These are phyloP conservation scores for Wickerhamomyces sydowiorum DNA, from an alignment of 805 yeast genomes.

Conservation along the genomic window DNA sequence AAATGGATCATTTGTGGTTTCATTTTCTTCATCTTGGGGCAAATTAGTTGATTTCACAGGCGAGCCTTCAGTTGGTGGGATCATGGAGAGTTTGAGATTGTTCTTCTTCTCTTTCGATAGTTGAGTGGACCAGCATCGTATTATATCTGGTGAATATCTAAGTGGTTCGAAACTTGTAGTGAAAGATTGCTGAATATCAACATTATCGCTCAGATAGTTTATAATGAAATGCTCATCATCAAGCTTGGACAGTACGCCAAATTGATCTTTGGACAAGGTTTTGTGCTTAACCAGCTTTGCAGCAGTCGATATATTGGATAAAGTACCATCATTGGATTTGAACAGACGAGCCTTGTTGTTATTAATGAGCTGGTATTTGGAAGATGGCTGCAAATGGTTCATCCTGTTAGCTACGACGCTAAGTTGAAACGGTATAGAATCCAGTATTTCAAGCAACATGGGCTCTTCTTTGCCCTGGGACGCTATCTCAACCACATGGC, in stretches of 20 bases:
- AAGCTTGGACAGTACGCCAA: slow-evolving; percentile 10
- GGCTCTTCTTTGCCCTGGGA: background rate
- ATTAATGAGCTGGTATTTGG: slow-evolving; percentile 7
- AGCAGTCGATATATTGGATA: background rate
- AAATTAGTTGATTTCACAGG: slow-evolving; percentile 10
- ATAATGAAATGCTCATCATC: slow-evolving; percentile 25
- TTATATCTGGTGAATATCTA: background rate
- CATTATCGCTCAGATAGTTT: slow-evolving; percentile 29
- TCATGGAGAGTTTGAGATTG: slow-evolving; percentile 15
- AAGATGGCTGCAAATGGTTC: slow-evolving; percentile 6
- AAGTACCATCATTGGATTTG: slow-evolving; percentile 1
- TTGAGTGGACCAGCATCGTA: slow-evolving; percentile 1
- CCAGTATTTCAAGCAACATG: background rate
- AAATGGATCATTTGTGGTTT: slow-evolving; percentile 17
- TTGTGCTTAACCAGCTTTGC: slow-evolving; percentile 9
- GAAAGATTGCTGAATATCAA: slow-evolving; percentile 2
- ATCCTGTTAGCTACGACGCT: background rate
- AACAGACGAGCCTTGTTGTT: slow-evolving; percentile 18
- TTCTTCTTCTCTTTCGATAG: slow-evolving; percentile 4
- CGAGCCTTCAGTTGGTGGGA: slow-evolving; percentile 17
- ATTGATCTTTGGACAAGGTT: slow-evolving; percentile 15
- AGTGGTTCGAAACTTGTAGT: background rate
- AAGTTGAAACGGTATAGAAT: background rate
- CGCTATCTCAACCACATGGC: too few relatives aligned
- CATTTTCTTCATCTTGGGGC: slow-evolving; percentile 2